phyloP scores from a whole-genome alignment of 2,329 filamentous ascomycete genomes.

The Bertia moriformis region DNA sequence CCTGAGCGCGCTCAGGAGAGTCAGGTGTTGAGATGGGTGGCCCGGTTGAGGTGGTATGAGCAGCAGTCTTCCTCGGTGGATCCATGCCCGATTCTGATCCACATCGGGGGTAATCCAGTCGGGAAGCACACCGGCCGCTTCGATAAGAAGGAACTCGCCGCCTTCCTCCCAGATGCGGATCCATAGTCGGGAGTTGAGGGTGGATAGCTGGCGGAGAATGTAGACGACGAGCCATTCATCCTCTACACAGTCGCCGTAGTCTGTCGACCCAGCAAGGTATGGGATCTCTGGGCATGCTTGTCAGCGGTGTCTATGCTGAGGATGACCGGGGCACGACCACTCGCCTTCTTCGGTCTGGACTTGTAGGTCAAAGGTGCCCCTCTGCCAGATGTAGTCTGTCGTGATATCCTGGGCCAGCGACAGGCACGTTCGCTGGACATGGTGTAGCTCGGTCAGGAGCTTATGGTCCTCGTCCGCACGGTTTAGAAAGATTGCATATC shows the following conservation, averaged over 20 bases:
- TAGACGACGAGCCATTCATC: slow-evolving; percentile 97
- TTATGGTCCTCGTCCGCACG: too few relatives aligned
- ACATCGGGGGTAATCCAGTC: slow-evolving; percentile 86
- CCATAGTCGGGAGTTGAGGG: slow-evolving; percentile 61
- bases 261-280: slow-evolving; percentile 62
- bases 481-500: too few relatives aligned
- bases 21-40: slow-evolving; percentile 28
- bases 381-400: slow-evolving; percentile 91
- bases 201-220: slow-evolving; percentile 68
- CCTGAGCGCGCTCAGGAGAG: slow-evolving; percentile 46
- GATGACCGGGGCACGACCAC: background rate
- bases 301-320: background rate
- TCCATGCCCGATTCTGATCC: slow-evolving; percentile 78
- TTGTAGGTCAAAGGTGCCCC: slow-evolving; percentile 52
- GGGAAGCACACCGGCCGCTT: slow-evolving; percentile 77
- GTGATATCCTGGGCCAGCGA: slow-evolving; percentile 44
- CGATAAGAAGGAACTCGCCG: slow-evolving; percentile 87
- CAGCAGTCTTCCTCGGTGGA: slow-evolving; percentile 60
- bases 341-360: background rate
- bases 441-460: too few relatives aligned
- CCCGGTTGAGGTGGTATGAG: slow-evolving; percentile 46
- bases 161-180: slow-evolving; percentile 72
- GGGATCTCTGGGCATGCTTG: slow-evolving; percentile 15
- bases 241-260: slow-evolving; percentile 87
- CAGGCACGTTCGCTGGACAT: too few relatives aligned